A percentile compares a stretch with the other conserved stretches of the same genome.
Evolutionary conservation across 345 rosid genomes (phyloP).

Genomic region (Anacardium occidentale): DNA sequence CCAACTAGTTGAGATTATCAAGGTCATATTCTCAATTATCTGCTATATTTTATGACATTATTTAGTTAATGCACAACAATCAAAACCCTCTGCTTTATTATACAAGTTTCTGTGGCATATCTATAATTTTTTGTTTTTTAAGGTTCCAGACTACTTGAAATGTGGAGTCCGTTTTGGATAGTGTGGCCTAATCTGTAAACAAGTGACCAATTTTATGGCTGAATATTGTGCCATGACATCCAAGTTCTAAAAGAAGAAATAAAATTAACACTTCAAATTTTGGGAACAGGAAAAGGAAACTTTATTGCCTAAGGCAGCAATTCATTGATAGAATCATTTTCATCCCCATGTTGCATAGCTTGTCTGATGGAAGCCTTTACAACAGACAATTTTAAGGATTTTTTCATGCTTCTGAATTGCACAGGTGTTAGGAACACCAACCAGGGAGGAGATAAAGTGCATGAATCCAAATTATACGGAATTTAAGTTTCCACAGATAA

Average conservation of each 20-base stretch:
- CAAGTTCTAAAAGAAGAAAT: neutral
- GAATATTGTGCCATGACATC: conserved; percentile 4
- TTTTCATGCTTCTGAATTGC: conserved; percentile 16
- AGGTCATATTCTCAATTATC: conserved; percentile 47
- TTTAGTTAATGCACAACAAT: neutral
- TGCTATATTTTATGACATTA: neutral
- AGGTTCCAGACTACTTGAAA: neutral
- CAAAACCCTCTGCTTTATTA: conserved; percentile 1
- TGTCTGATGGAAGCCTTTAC: neutral
- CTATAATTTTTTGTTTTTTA: neutral
- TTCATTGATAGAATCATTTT: conserved; percentile 1
- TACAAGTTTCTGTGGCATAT: neutral
- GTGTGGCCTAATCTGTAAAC: neutral
- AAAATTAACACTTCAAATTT: neutral
- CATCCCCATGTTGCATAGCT: neutral
- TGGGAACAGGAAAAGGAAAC: conserved; percentile 1
- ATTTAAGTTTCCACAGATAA: conserved; percentile 92
- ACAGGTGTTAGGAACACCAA: conserved; percentile 94
- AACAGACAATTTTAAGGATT: conserved; percentile 14
- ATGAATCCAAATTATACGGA: conserved; percentile 96
- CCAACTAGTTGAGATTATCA: conserved; percentile 93
- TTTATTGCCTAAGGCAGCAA: neutral
- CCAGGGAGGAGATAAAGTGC: conserved; percentile 97
- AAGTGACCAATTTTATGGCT: neutral
- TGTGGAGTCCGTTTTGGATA: neutral